Evolutionary conservation across 2,329 filamentous ascomycete genomes (phyloP).

Genomic region (Scedosporium dehoogii): DNA sequence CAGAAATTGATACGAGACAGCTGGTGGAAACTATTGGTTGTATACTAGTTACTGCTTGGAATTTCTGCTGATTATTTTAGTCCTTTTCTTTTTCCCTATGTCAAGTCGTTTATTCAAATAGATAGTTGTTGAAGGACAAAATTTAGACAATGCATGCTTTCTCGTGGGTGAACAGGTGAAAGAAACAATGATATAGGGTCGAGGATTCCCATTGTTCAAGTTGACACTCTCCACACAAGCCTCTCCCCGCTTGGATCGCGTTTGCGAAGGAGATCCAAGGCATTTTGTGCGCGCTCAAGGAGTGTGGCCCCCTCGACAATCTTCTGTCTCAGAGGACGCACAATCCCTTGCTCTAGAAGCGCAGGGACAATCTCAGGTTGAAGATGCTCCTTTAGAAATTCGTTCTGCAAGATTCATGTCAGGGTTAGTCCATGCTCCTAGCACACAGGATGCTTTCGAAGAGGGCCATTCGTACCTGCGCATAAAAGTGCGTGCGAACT

Average conservation of each 20-base stretch:
- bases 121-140: too few species aligned
- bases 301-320: constrained; percentile 29
- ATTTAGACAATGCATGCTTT: too few species aligned
- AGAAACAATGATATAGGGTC: too few species aligned
- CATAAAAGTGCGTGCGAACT: constrained; percentile 46
- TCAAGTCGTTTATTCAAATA: too few species aligned
- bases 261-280: constrained; percentile 23
- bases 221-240: constrained; percentile 24
- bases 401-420: constrained; percentile 29
- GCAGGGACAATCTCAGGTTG: constrained; percentile 44
- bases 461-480: constrained; percentile 25
- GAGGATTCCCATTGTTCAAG: not conserved
- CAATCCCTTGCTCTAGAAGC: constrained; percentile 27
- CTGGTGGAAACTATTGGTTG: too few species aligned
- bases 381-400: constrained; percentile 42
- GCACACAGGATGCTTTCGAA: not conserved
- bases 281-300: constrained; percentile 28
- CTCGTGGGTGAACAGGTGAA: too few species aligned
- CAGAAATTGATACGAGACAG: too few species aligned
- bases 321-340: constrained; percentile 30
- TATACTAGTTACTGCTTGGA: too few species aligned
- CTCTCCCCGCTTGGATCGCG: constrained; percentile 30
- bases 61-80: too few species aligned
- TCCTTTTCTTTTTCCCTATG: too few species aligned
- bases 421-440: not conserved